Evolutionary conservation across 305 asterid species (phyloP), one percentile per base, ranked within the genome.

Genomic region (Plantago coronopus): DNA sequence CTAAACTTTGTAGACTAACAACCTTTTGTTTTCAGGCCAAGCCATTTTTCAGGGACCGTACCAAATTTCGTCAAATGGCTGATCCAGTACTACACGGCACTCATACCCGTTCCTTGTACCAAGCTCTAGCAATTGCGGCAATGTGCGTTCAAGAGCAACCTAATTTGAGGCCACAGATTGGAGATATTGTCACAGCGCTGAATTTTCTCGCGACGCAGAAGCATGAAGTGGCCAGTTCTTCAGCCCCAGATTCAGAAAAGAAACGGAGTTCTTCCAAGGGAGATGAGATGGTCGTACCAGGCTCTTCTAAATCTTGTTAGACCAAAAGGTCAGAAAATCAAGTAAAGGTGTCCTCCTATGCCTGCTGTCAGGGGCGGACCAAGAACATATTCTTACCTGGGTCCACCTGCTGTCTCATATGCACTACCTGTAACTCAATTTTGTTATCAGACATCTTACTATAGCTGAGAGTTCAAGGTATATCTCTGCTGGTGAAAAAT

Each of bases 101-200:
- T 4, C 97, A 95, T 0, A 67, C 54, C 16, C 72, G 91, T 63
- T 90, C 96, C 22, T 51, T 90, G 61, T 83, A 77, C 83, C 97
- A 88, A 75, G 94, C 91, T 54, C 81, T 90, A 48, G 95, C 95
- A 60, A 79, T 90, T 17, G 89, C 96, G 34, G 95, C 97, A 62
- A 88, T 85, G 96, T 90, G 97, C 53, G 81, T 88, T 45, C 95
- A 88, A 64, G 96, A 85, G 62, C 66, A 80, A 18, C 86, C 96
- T 7, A 75, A 48, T 55, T 61, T 76, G 80, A 81, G 97, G 17
- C 97, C 96, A 5, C 67, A 68, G 20, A 65, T 85, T 34, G 84
- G 85, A 5, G 97, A 90, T 43, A 72, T 90, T 2, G 97, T 83
- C 20, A 73, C 76, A 17, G 96, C 97, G 31, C 48, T 90, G 69